Base-by-base conservation (phyloP, 192 early-diverging fungal genomes). In the Geosiphon pyriformis region DNA sequence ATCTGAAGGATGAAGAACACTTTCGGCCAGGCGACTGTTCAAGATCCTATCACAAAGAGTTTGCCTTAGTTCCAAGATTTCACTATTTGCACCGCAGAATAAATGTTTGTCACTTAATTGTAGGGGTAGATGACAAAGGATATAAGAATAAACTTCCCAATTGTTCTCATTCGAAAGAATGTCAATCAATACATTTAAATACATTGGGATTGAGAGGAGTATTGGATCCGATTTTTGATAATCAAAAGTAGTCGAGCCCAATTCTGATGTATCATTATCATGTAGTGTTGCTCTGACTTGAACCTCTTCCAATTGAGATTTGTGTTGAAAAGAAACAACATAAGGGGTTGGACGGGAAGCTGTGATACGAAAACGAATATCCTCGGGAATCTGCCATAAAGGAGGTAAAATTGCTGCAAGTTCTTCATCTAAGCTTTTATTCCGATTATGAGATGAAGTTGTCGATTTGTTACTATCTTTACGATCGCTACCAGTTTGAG, bases 61-160 rank as follows among this genome's bases (percentile, higher is more conserved):
- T 6, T 65, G 70, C 25, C 82, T 77, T 1, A 93, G 71, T 6
- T 64, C 69, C 25, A 77, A 76, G 1, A 91, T 75, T 62, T 83
- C 72, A 26, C 74, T 64, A 8, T 70, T 70, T n/a, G 82, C 82
- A 37, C 78, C 78, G 52, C 82, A 81, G 64, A 93, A 95, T 26
- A 95, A 61, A 42, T 83, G 82, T 54, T 89, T 82, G 63, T 89
- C 90, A 23, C 79, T 80, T 2, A 97, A 74, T 74, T 95, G 94
- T 4, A 68, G 56, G 22, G 82, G 73, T 30, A 95, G 74, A 2
- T 82, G 77, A 23, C 82, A 72, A 23, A 95, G 74, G 1, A 92
- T 83, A 29, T 83, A 79, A 10, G 76, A 82, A 70, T 87, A 90
- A 0, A 93, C 80, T 27, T 90, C 83, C 77, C 88, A 88, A 32